Percentiles rank a stretch among this genome's conserved stretches.
Evolutionary conservation across 305 asterid genomes (phyloP).

Genomic region (Stenogyne calaminthoides): DNA sequence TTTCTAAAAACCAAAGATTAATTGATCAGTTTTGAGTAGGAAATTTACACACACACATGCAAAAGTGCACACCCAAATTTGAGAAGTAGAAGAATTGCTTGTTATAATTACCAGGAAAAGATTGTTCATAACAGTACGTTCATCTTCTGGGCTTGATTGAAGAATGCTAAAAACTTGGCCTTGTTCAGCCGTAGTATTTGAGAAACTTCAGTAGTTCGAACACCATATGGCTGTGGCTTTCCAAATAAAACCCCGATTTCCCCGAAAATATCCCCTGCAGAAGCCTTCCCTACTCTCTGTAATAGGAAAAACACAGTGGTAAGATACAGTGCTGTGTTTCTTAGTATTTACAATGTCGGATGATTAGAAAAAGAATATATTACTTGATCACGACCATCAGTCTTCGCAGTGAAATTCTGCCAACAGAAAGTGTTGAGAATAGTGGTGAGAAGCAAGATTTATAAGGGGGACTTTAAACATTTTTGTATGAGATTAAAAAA

Average conservation of each 20-base stretch:
- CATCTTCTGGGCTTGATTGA: constrained; percentile 57
- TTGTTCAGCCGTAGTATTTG: constrained; percentile 65
- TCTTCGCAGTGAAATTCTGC: constrained; percentile 60
- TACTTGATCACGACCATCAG: constrained; percentile 73
- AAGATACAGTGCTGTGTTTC: not conserved
- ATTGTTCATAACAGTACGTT: constrained; percentile 61
- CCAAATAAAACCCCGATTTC: constrained; percentile 71
- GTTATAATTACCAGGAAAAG: constrained; percentile 57
- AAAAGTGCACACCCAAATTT: too few species aligned
- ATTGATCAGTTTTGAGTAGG: constrained; percentile 26
- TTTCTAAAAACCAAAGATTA: constrained; percentile 41
- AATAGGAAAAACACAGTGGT: not conserved
- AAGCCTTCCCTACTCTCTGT: constrained; percentile 68
- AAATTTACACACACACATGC: not conserved
- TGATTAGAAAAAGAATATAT: constrained; percentile 21
- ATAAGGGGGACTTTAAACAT: not conserved
- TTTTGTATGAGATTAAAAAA: constrained; percentile 15
- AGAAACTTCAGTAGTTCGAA: constrained; percentile 70
- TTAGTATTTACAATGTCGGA: not conserved
- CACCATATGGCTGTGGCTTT: constrained; percentile 67
- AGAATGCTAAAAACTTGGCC: constrained; percentile 54
- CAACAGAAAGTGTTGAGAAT: constrained; percentile 12
- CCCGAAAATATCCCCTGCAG: constrained; percentile 72
- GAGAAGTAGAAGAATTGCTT: not conserved
- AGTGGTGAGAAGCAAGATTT: constrained; percentile 18